Conservation (phyloP, 495 filamentous ascomycete genomes). For the Chaetomium fimeti region DNA sequence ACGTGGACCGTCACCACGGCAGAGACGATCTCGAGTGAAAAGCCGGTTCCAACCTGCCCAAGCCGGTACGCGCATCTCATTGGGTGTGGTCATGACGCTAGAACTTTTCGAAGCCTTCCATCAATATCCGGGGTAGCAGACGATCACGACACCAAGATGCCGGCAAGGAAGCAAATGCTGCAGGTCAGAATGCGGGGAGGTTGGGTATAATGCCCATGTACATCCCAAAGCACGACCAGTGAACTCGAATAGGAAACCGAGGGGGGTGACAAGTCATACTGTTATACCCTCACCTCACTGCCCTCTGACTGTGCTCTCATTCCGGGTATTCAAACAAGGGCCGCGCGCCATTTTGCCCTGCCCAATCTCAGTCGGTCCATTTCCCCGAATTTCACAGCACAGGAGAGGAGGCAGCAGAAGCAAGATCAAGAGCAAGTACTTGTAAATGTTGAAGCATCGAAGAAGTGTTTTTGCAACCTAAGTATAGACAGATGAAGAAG, state of each 20-base stretch:
- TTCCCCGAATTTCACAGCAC: background rate
- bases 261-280: background rate
- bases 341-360: slow-evolving; percentile 5
- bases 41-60: slow-evolving; percentile 10
- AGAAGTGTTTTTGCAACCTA: background rate
- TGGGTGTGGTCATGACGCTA: slow-evolving; percentile 5
- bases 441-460: background rate
- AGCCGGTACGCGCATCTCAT: background rate
- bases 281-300: slow-evolving; percentile 2
- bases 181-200: slow-evolving; percentile 15
- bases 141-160: slow-evolving; percentile 4
- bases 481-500: slow-evolving; percentile 19
- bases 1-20: slow-evolving; percentile 12
- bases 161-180: slow-evolving; percentile 6
- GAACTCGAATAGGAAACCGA: background rate
- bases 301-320: slow-evolving; percentile 9
- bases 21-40: slow-evolving; percentile 6
- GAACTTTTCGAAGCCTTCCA: slow-evolving; percentile 30
- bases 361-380: slow-evolving; percentile 11
- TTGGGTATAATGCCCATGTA: slow-evolving; percentile 19
- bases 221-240: background rate
- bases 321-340: slow-evolving; percentile 23
- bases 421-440: background rate
- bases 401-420: background rate
- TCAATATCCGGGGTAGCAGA: slow-evolving; percentile 22